A percentile compares a stretch with the other conserved stretches of the same genome.
Evolutionary conservation across 2,329 filamentous ascomycete species (phyloP).

Genomic region (Verticillium nubilum): DNA sequence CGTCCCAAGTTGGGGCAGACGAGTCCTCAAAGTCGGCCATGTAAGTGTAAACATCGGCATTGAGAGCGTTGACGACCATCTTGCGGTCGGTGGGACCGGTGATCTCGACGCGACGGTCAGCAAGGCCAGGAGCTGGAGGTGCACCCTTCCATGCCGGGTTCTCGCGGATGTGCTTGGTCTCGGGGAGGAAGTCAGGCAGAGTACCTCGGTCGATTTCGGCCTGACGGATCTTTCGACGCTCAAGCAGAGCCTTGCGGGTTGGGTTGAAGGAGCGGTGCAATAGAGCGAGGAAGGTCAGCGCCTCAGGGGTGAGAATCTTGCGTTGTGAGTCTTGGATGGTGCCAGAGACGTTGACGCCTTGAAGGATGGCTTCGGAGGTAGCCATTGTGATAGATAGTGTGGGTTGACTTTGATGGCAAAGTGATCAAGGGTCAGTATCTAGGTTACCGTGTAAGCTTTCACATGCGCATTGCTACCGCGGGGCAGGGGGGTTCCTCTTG

Average conservation of each 20-base stretch:
- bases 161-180: conserved; percentile 84
- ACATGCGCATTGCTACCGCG: background rate
- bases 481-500: background rate
- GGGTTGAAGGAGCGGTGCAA: conserved; percentile 82
- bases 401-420: conserved; percentile 1
- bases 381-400: conserved; percentile 46
- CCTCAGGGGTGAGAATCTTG: conserved; percentile 80
- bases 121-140: conserved; percentile 73
- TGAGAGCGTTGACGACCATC: conserved; percentile 91
- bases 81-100: conserved; percentile 87
- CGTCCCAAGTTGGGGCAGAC: conserved; percentile 84
- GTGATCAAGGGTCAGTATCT: background rate
- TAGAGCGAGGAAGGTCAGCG: conserved; percentile 75
- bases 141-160: conserved; percentile 83
- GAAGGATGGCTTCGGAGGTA: conserved; percentile 59
- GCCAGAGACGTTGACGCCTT: conserved; percentile 69
- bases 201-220: conserved; percentile 78
- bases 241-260: conserved; percentile 73
- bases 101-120: conserved; percentile 84
- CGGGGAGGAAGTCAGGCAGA: conserved; percentile 79
- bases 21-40: conserved; percentile 95
- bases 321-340: conserved; percentile 63
- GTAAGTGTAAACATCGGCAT: conserved; percentile 87
- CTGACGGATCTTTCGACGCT: conserved; percentile 73
- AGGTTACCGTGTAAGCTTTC: background rate